Conservation (phyloP, 2,329 filamentous ascomycete genomes). For the Endoconidiophora laricicola region DNA sequence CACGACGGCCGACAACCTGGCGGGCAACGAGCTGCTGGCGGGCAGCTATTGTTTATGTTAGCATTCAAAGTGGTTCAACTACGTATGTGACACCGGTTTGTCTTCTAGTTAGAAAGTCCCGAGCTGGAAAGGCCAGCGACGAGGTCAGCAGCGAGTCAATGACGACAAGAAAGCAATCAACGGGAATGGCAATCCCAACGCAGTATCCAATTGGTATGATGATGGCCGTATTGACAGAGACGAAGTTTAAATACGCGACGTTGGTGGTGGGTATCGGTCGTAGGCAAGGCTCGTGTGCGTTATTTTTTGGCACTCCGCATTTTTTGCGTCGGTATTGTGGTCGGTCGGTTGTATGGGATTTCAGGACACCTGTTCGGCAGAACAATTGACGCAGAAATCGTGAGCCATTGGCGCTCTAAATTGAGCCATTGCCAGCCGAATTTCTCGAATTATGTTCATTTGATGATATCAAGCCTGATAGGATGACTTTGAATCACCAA, state of each 20-base stretch:
- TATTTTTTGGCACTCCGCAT: constrained; percentile 5
- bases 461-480: not conserved
- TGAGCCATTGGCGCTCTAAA: not conserved
- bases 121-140: not conserved
- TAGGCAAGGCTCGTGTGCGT: constrained; percentile 4
- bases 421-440: constrained; percentile 6
- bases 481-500: constrained; percentile 1
- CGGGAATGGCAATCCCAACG: not conserved
- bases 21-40: constrained; percentile 13
- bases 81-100: not conserved
- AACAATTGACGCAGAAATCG: constrained; percentile 9
- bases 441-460: not conserved
- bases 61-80: not conserved
- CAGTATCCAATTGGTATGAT: constrained; percentile 7
- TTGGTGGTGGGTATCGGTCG: not conserved
- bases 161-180: not conserved
- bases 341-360: constrained; percentile 2
- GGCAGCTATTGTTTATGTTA: constrained; percentile 11
- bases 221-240: not conserved
- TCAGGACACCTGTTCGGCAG: constrained; percentile 11
- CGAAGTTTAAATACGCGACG: not conserved
- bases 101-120: not conserved
- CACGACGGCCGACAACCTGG: constrained; percentile 46
- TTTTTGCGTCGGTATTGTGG: constrained; percentile 1
- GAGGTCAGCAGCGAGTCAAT: not conserved